Conservation (phyloP, 106 monocot species). For the Apostasia shenzhenica region DNA sequence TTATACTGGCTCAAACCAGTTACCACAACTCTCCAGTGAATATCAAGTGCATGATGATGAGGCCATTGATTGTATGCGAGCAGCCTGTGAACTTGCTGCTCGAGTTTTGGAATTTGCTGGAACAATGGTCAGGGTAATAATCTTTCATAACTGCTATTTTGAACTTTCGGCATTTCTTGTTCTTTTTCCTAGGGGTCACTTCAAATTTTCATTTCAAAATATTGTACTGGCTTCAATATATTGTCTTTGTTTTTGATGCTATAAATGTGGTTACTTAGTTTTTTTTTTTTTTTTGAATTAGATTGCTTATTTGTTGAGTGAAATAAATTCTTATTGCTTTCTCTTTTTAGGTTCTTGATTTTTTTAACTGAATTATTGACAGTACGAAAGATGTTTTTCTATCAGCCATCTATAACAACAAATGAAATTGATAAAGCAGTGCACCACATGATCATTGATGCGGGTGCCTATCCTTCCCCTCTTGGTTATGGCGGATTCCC, state of each 20-base stretch:
- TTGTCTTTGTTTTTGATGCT: neutral
- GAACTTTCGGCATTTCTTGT: neutral
- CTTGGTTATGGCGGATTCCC: slow-evolving; percentile 96
- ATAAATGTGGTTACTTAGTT: neutral
- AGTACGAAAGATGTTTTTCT: slow-evolving; percentile 4
- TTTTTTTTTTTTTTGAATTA: neutral
- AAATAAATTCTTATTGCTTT: too few relatives aligned
- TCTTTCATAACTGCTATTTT: neutral
- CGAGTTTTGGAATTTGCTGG: slow-evolving; percentile 89
- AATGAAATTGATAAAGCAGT: slow-evolving; percentile 99
- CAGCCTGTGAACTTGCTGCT: slow-evolving; percentile 94
- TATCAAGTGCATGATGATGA: slow-evolving; percentile 79
- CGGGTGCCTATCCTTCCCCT: slow-evolving; percentile 94
- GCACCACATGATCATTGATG: slow-evolving; percentile 92
- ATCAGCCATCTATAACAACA: slow-evolving; percentile 95
- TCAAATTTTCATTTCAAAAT: too few relatives aligned
- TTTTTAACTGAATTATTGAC: neutral
- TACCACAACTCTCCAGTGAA: slow-evolving; percentile 38
- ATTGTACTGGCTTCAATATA: too few relatives aligned
- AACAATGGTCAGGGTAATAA: slow-evolving; percentile 76
- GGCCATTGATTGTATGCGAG: slow-evolving; percentile 75
- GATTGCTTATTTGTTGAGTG: too few relatives aligned
- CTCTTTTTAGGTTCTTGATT: neutral
- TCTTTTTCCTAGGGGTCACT: neutral
- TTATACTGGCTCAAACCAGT: slow-evolving; percentile 9